Percentiles rank a stretch among this genome's conserved stretches.
Evolutionary conservation across 2,329 filamentous ascomycete genomes (phyloP).

Genomic region (Byssoonygena ceratinophila): DNA sequence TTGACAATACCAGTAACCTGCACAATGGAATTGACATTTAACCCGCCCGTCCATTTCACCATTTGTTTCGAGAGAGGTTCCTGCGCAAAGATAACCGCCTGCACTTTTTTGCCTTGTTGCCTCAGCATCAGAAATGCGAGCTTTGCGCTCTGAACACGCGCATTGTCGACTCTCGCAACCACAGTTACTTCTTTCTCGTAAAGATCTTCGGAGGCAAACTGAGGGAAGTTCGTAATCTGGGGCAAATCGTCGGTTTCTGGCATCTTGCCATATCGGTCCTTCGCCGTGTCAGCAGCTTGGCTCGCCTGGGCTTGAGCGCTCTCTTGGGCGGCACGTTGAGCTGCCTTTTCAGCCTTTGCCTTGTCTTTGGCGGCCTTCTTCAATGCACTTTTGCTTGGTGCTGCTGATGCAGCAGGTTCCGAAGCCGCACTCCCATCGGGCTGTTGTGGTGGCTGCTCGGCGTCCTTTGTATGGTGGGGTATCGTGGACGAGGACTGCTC

Average conservation of each 20-base stretch:
- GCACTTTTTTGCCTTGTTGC: constrained; percentile 66
- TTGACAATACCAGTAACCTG: constrained; percentile 69
- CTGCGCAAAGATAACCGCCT: constrained; percentile 63
- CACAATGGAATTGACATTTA: constrained; percentile 73
- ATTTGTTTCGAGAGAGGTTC: constrained; percentile 65
- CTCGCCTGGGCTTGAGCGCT: constrained; percentile 57
- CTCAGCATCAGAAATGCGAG: constrained; percentile 82
- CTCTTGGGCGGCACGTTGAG: constrained; percentile 59
- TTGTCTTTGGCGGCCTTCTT: constrained; percentile 87
- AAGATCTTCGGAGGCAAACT: constrained; percentile 46
- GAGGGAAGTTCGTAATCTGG: constrained; percentile 49
- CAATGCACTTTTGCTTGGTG: constrained; percentile 63
- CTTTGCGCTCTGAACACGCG: constrained; percentile 78
- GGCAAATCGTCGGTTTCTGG: constrained; percentile 49
- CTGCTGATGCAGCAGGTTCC: constrained; percentile 31
- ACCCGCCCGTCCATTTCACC: constrained; percentile 76
- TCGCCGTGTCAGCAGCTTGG: constrained; percentile 49
- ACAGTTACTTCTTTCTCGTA: constrained; percentile 63
- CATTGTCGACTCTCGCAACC: constrained; percentile 75
- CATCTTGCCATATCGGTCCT: constrained; percentile 70
- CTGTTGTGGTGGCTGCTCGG: constrained; percentile 12
- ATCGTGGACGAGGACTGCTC: constrained; percentile 15
- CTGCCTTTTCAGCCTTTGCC: constrained; percentile 73
- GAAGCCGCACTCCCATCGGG: constrained; percentile 26
- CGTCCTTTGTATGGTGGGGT: constrained; percentile 14